Evolutionary conservation across 1,139 yeast species (phyloP).

Genomic region (Kodamaea derodonti): DNA sequence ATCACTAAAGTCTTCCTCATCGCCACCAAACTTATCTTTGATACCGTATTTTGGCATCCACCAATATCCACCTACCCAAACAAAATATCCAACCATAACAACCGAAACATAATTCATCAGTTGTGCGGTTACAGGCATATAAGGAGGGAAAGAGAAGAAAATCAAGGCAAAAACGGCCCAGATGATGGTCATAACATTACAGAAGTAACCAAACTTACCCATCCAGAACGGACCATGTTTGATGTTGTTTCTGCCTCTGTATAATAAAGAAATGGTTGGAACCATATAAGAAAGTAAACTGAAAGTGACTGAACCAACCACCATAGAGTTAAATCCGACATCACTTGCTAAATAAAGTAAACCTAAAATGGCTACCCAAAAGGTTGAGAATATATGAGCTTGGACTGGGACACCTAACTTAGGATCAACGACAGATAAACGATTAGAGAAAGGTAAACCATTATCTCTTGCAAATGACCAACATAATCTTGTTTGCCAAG

Average conservation of each 20-base stretch:
- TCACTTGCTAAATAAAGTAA: constrained; percentile 39
- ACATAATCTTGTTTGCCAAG: constrained; percentile 72
- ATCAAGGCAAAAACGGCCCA: constrained; percentile 63
- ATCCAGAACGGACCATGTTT: constrained; percentile 63
- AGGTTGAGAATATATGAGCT: constrained; percentile 41
- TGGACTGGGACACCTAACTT: constrained; percentile 42
- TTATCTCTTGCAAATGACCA: constrained; percentile 77
- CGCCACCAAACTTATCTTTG: constrained; percentile 43
- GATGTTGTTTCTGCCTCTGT: constrained; percentile 56
- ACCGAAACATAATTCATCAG: constrained; percentile 73
- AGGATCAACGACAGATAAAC: constrained; percentile 39
- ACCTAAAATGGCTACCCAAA: constrained; percentile 38
- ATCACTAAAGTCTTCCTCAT: constrained; percentile 45
- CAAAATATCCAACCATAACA: constrained; percentile 53
- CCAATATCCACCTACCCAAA: constrained; percentile 59
- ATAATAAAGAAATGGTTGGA: constrained; percentile 48
- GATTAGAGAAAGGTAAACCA: constrained; percentile 43
- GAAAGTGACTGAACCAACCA: constrained; percentile 43
- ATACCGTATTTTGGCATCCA: constrained; percentile 43
- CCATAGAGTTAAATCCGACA: constrained; percentile 46
- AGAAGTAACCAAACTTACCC: constrained; percentile 55
- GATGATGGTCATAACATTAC: constrained; percentile 50
- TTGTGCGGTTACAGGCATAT: constrained; percentile 57
- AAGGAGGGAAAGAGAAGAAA: constrained; percentile 65
- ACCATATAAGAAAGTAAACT: constrained; percentile 39